Conservation (phyloP, 192 early-diverging fungal species). For the Phycomyces blakesleeanus region DNA sequence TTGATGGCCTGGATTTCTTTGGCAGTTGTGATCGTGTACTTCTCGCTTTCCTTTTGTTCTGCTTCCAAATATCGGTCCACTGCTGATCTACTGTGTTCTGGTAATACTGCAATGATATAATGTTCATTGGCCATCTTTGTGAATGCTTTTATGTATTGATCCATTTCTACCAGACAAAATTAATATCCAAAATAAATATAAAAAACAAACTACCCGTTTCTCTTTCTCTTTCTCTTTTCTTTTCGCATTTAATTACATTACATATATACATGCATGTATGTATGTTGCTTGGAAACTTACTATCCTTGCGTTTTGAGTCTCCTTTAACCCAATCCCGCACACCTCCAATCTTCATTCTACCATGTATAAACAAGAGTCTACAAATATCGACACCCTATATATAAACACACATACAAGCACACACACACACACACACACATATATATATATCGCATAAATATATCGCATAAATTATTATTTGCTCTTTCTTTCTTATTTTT, state of each 20-base stretch:
- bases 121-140: conserved; percentile 57
- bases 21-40: conserved; percentile 54
- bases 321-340: conserved; percentile 14
- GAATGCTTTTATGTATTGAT: conserved; percentile 33
- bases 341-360: conserved; percentile 25
- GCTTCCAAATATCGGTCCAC: conserved; percentile 59
- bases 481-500: not conserved
- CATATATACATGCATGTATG: no score
- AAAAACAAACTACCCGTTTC: no score
- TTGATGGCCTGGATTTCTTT: conserved; percentile 58
- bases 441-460: not conserved
- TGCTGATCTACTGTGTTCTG: conserved; percentile 57
- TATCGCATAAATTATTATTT: no score
- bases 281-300: no score
- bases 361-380: conserved; percentile 23
- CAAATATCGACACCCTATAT: conserved; percentile 19
- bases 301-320: conserved; percentile 2
- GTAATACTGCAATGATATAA: conserved; percentile 54
- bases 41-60: conserved; percentile 54
- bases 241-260: no score
- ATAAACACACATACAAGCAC: conserved; percentile 3
- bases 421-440: not conserved
- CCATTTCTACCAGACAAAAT: conserved; percentile 11
- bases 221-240: no score
- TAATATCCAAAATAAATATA: no score